Evolutionary conservation across 2,329 filamentous ascomycete species (phyloP), one percentile per base, ranked within the genome.

Genomic region (Metarhizium anisopliae): DNA sequence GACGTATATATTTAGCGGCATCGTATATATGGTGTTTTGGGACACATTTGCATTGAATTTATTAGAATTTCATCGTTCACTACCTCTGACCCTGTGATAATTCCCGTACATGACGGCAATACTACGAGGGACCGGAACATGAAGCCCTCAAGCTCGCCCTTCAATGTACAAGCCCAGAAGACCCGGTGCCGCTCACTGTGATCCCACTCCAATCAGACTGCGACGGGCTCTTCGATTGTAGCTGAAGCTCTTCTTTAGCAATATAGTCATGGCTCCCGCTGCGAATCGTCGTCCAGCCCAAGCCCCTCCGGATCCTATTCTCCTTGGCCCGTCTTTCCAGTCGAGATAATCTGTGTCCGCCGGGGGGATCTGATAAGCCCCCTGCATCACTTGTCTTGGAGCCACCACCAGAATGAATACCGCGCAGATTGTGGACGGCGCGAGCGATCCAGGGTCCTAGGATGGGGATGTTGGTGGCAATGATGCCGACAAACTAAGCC

Each of bases 401-500:
- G 25, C 51, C 38, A 3, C 13, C 20, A 4, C 40, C 30, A 3
- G 56, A 49, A 13, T 16, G 25, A 74, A 73, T 14, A 73, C 61
- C 2, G 72, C 71, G 36, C 72, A 73, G 56, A 16, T 11, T 30
- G 32, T 50, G 43, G 18, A 35, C 35, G 36, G 18, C 35, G 18
- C 50, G 54, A 20, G 35, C 43, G 1, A 47, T 47, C 43, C 43
- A 47, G 18, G 43, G 43, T 25, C 43, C 43, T 47, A 75, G 73
- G 20, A 66, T 66, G 2, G 73, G 69, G n/a, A 69, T 65, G 55
- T 74, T 75, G 52, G 73, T 70, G 50, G 70, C 71, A 40, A 76
- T 68, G 51, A 75, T 72, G n/a, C 66, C 72, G 36, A 75, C 68
- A 47, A 76, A 74, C 68, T 73, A 11, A 51, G n/a, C n/a, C 13